Conservation (phyloP, 2,329 filamentous ascomycete species). For the Geoglossum cookeanum region DNA sequence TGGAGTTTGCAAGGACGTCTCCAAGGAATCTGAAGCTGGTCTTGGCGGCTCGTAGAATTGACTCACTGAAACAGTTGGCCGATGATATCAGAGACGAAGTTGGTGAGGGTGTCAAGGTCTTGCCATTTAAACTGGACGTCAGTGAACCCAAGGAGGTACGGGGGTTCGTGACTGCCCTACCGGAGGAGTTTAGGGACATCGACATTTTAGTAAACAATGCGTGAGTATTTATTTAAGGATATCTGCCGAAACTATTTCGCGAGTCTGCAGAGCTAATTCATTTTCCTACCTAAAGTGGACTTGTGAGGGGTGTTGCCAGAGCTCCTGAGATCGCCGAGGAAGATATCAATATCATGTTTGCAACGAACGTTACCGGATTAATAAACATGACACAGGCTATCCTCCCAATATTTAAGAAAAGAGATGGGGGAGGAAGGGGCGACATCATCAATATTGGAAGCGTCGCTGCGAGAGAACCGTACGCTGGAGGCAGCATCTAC, state of each 20-base stretch:
- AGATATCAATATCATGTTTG: slow-evolving; percentile 76
- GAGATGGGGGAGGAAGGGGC: slow-evolving; percentile 51
- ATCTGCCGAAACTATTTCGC: slow-evolving; percentile 1
- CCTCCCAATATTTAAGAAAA: slow-evolving; percentile 58
- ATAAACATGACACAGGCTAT: slow-evolving; percentile 95
- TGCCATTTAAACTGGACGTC: slow-evolving; percentile 72
- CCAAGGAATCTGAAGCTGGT: slow-evolving; percentile 66
- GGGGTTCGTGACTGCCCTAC: slow-evolving; percentile 52
- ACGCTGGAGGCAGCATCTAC: slow-evolving; percentile 75
- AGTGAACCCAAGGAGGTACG: slow-evolving; percentile 58
- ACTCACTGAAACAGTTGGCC: slow-evolving; percentile 57
- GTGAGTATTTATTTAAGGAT: slow-evolving; percentile 30
- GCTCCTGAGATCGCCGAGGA: slow-evolving; percentile 65
- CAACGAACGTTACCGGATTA: slow-evolving; percentile 83
- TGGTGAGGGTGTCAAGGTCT: slow-evolving; percentile 60
- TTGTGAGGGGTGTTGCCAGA: slow-evolving; percentile 74
- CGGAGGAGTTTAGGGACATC: slow-evolving; percentile 66
- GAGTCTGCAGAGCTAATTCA: slow-evolving; percentile 3
- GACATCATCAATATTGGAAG: slow-evolving; percentile 94
- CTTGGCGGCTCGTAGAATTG: slow-evolving; percentile 70
- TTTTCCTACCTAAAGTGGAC: slow-evolving; percentile 36
- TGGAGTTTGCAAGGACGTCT: slow-evolving; percentile 79
- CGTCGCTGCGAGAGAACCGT: slow-evolving; percentile 77
- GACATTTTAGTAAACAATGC: slow-evolving; percentile 92
- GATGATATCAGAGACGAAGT: slow-evolving; percentile 58